phyloP scores from a whole-genome alignment of 2,329 filamentous ascomycete genomes.

The Paraconiothyrium sp. region DNA sequence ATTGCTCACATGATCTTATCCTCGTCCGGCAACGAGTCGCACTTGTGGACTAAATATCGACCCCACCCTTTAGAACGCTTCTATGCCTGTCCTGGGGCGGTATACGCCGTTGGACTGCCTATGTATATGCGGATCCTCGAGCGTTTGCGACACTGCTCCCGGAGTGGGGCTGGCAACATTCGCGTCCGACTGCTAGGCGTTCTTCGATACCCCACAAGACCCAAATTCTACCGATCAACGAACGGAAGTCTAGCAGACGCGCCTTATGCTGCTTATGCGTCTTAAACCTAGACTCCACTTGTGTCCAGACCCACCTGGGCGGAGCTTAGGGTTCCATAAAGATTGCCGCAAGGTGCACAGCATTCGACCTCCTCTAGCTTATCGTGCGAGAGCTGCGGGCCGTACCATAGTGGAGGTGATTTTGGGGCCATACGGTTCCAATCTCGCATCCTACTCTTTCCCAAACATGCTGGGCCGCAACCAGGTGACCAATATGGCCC shows the following conservation, averaged over 20 bases:
- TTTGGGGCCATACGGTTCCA: neutral
- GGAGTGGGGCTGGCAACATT: neutral
- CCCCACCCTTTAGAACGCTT: slow-evolving; percentile 15
- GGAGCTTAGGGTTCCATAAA: neutral
- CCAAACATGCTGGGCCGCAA: neutral
- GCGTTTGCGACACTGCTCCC: slow-evolving; percentile 7
- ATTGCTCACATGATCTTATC: neutral
- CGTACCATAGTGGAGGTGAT: neutral
- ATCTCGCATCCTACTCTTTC: neutral
- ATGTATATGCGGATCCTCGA: slow-evolving; percentile 9
- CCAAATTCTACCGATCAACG: neutral
- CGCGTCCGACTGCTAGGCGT: slow-evolving; percentile 14
- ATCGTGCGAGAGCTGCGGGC: neutral
- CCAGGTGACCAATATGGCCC: neutral
- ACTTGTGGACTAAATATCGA: slow-evolving; percentile 16
- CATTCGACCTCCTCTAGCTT: neutral
- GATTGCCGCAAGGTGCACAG: neutral
- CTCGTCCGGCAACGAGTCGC: neutral
- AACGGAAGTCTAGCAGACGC: neutral
- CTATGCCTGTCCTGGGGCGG: slow-evolving; percentile 4
- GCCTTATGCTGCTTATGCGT: neutral
- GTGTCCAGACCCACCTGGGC: no score
- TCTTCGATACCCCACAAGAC: slow-evolving; percentile 4
- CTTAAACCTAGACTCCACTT: neutral
- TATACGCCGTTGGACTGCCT: neutral